phyloP scores from a whole-genome alignment of 2,329 filamentous ascomycete species.

The Colletotrichum cuscutae region DNA sequence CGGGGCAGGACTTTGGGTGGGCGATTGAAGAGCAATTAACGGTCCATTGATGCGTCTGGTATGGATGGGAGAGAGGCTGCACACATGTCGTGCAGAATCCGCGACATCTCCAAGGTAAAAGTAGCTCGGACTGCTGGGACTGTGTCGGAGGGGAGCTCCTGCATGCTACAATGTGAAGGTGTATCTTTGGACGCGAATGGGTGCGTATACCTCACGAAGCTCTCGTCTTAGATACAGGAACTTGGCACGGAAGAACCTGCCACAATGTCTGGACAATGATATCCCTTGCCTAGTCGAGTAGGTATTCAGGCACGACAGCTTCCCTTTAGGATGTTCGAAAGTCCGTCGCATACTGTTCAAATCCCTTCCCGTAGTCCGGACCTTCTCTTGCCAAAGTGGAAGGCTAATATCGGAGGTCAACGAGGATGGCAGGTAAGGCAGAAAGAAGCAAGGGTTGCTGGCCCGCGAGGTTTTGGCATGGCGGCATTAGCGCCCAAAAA shows the following conservation, averaged over 20 bases:
- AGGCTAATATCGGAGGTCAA: neutral
- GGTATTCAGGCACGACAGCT: neutral
- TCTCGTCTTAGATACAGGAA: neutral
- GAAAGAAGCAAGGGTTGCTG: neutral
- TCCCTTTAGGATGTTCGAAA: neutral
- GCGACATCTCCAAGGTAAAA: neutral
- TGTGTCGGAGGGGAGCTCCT: neutral
- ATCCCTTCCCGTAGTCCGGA: neutral
- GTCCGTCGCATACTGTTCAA: neutral
- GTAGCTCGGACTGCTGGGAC: neutral
- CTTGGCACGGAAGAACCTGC: neutral
- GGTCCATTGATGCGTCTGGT: conserved; percentile 11
- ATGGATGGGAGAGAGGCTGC: conserved; percentile 1
- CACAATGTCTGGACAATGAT: neutral
- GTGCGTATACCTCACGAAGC: neutral
- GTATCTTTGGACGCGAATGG: neutral
- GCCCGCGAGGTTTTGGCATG: neutral
- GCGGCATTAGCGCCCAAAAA: conserved; percentile 19
- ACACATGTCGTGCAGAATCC: conserved; percentile 27
- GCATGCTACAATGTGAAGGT: neutral
- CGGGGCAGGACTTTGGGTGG: conserved; percentile 20
- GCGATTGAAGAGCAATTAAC: conserved; percentile 5
- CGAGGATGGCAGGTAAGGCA: neutral
- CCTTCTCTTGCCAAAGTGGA: neutral
- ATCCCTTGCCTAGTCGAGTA: neutral